Conservation (phyloP, 176 grass and related monocot genomes). For the Musa beccarii region DNA sequence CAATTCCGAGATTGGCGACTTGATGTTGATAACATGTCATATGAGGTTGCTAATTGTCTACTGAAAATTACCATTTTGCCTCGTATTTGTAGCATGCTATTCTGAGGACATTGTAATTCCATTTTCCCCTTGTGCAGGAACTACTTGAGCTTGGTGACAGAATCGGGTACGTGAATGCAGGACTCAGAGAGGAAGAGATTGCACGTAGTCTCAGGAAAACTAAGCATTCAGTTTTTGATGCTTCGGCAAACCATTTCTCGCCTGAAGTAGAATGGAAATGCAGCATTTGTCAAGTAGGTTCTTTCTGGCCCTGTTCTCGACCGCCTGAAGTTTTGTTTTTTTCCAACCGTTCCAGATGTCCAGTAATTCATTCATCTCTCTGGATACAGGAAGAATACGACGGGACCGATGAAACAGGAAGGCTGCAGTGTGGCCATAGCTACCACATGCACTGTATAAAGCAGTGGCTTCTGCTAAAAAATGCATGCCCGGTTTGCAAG, state of each 20-base stretch:
- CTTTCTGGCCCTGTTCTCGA: background rate
- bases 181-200: constrained; percentile 64
- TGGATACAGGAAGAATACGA: constrained; percentile 66
- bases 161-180: constrained; percentile 84
- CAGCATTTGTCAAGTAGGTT: constrained; percentile 66
- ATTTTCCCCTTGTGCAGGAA: constrained; percentile 33
- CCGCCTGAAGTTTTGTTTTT: background rate
- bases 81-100: background rate
- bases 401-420: constrained; percentile 51
- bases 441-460: constrained; percentile 84
- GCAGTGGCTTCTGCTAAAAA: constrained; percentile 83
- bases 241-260: constrained; percentile 33
- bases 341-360: background rate
- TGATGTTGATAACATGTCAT: constrained; percentile 86
- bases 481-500: constrained; percentile 84
- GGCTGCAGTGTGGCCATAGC: constrained; percentile 53
- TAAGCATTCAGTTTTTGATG: constrained; percentile 33
- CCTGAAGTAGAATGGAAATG: constrained; percentile 49
- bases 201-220: constrained; percentile 36
- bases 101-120: background rate
- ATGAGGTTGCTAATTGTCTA: constrained; percentile 35
- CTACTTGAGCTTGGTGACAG: constrained; percentile 57
- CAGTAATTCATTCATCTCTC: background rate
- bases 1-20: constrained; percentile 66
- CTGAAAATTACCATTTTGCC: background rate